Base-by-base conservation (phyloP, 1,284 basidiomycete genomes). In the Agroathelia rolfsii region DNA sequence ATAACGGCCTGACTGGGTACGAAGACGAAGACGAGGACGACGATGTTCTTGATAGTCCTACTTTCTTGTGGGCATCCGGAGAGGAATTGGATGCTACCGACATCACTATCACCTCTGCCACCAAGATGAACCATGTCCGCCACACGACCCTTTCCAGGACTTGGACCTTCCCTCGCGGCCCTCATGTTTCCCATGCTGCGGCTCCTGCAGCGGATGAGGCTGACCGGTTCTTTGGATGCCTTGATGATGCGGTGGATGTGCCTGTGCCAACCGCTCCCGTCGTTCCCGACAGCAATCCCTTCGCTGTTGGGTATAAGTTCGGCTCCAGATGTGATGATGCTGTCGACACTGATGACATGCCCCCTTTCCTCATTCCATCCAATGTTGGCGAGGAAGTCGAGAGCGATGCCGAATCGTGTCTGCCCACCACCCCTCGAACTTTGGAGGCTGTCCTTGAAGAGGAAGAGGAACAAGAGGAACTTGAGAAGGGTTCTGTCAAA, bases 181-280 rank as follows among this genome's bases (percentile, higher is more conserved):
- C 47, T 13, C 53, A 51, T 21, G 32, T 44, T 12, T 41, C 47
- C 12, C 53, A 51, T 21, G 32, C 44, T 12, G 32, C 47, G 14
- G 36, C 44, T 9, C 37, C 43, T 6, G 24, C 45, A 29, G 52
- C 62, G 6, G 60, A 61, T 20, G 65, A 69, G 29, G 59, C 74
- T 17, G 81, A 85, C 47, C 66, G 59, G 20, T 85, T 85, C 64
- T 85, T 85, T 45, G 74, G 68, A 24, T 85, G 80, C 45, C 52
- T 84, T 41, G 74, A 76, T 32, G 78, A 79, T 35, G 49, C 15
- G 26, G 4, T 24, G 41, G 26, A 20, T 20, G 34, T 14, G 23
- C 23, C 11, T 15, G 34, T 32, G 13, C 24, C 29, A 8, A 20
- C 29, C 10, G 63, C 56, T 33, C 56, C 62, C 4, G 61, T 66